Base-by-base conservation (phyloP, 805 yeast species). In the Yamadazyma sp. region DNA sequence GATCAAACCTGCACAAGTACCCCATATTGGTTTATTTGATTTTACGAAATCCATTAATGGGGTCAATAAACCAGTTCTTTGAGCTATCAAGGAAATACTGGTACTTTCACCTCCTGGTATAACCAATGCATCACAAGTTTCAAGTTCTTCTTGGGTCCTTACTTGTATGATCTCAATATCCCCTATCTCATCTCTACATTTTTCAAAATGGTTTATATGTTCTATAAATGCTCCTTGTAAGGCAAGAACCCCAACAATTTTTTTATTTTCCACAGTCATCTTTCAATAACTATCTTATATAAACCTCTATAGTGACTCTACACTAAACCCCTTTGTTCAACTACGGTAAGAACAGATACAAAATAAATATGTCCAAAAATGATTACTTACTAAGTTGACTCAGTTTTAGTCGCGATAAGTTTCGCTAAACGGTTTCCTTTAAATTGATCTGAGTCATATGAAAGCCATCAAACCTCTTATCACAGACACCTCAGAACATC, bases 1-100 rank as follows among this genome's bases (percentile, higher is more conserved):
- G 33, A 85, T 84, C 46, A 85, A 61, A 2, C 94, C 94, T 3
- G 94, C 94, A 57, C 94, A 85, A 1, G 94, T 85, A 0, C 94
- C 94, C 94, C 94, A 85, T 9, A 78, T 72, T 1, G 85, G 79
- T 41, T 72, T 74, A 14, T 61, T 59, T 6, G 70, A 60, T 31
- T 70, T 65, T 16, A 79, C 75, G 53, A 73, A 77, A 9, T 62
- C 52, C 26, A 67, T 56, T 36, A 84, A 59, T 2, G 83, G 82
- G 17, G 69, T 66, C 13, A 80, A 58, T 48, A 84, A 51, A 1
- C 75, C 73, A 0, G 79, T 72, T 36, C 87, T 60, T 52, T 82
- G 82, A 1, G 91, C 82, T 23, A 84, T 75, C 19, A 81, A 60
- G 0, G 89, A 79, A 44, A 85, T 83, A 3, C 86, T 53, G 1